Conservation (phyloP, 345 rosid genomes). For the Aquilaria malaccensis region DNA sequence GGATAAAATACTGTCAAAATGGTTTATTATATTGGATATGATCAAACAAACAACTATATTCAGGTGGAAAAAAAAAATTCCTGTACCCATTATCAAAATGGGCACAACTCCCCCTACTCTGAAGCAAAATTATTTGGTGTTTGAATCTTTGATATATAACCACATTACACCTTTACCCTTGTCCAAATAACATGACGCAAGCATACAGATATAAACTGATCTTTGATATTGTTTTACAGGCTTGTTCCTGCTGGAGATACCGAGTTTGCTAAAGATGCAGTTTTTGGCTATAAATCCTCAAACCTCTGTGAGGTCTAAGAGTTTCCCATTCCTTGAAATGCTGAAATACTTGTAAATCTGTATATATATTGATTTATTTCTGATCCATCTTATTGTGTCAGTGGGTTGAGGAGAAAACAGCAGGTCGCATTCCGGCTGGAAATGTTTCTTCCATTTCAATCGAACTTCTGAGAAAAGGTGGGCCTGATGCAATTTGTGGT, state of each 20-base stretch:
- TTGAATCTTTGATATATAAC: too few relatives aligned
- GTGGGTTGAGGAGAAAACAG: constrained; percentile 98
- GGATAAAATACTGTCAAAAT: too few relatives aligned
- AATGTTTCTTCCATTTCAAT: constrained; percentile 72
- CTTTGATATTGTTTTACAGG: constrained; percentile 30
- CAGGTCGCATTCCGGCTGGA: constrained; percentile 55
- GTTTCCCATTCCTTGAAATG: constrained; percentile 6
- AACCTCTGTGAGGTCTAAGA: constrained; percentile 68
- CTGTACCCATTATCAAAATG: too few relatives aligned
- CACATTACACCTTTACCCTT: too few relatives aligned
- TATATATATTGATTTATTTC: constrained; percentile 8
- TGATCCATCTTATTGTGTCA: constrained; percentile 23
- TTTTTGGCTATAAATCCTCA: constrained; percentile 88
- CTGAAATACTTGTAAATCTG: constrained; percentile 2
- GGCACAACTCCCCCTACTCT: too few relatives aligned
- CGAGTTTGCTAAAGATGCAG: constrained; percentile 93
- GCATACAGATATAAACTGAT: constrained; percentile 8
- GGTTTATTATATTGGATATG: too few relatives aligned
- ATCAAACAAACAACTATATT: too few relatives aligned
- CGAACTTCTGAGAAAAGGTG: constrained; percentile 76
- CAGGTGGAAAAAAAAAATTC: too few relatives aligned
- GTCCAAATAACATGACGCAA: not conserved
- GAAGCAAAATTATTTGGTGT: too few relatives aligned
- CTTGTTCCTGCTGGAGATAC: constrained; percentile 95
- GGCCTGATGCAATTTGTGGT: constrained; percentile 86